Conservation (phyloP, 352 stramenopile genomes). For the Globisporangium solare region DNA sequence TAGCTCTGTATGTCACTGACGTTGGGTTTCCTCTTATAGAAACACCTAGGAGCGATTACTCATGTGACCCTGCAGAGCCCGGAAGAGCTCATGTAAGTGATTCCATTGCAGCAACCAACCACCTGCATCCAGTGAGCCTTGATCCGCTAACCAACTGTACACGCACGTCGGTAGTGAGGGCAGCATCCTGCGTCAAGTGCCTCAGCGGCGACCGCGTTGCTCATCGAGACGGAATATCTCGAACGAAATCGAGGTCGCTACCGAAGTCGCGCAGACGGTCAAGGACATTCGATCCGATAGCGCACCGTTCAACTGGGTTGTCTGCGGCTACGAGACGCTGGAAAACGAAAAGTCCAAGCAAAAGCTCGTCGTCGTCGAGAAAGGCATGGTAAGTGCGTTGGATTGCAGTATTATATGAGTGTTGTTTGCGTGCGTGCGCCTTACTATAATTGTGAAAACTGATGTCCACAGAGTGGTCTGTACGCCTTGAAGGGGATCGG, state of each 20-base stretch:
- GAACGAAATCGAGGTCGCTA: constrained; percentile 79
- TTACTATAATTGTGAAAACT: not conserved
- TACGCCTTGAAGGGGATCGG: constrained; percentile 82
- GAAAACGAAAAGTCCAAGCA: constrained; percentile 59
- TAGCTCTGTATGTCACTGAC: not conserved
- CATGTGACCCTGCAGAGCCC: constrained; percentile 73
- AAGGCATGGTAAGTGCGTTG: constrained; percentile 61
- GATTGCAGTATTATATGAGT: too few relatives aligned
- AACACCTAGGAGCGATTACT: constrained; percentile 72
- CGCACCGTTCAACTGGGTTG: constrained; percentile 81
- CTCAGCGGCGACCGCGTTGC: constrained; percentile 53
- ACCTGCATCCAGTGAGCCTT: too few relatives aligned
- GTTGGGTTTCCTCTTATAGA: constrained; percentile 24
- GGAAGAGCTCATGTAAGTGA: constrained; percentile 68
- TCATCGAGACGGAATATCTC: constrained; percentile 70
- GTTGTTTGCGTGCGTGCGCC: not conserved
- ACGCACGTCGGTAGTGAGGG: constrained; percentile 34
- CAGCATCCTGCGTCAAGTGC: constrained; percentile 55
- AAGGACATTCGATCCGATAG: constrained; percentile 79
- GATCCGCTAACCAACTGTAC: too few relatives aligned
- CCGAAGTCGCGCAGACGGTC: constrained; percentile 61
- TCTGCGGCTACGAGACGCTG: constrained; percentile 71
- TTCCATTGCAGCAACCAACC: not conserved
- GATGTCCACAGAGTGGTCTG: constrained; percentile 49
- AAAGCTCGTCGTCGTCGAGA: constrained; percentile 75